Percentiles rank a stretch among this genome's conserved stretches.
These are phyloP conservation scores for Pichia sp. DNA, from an alignment of 1,139 yeast species.

Conservation along the genomic window DNA sequence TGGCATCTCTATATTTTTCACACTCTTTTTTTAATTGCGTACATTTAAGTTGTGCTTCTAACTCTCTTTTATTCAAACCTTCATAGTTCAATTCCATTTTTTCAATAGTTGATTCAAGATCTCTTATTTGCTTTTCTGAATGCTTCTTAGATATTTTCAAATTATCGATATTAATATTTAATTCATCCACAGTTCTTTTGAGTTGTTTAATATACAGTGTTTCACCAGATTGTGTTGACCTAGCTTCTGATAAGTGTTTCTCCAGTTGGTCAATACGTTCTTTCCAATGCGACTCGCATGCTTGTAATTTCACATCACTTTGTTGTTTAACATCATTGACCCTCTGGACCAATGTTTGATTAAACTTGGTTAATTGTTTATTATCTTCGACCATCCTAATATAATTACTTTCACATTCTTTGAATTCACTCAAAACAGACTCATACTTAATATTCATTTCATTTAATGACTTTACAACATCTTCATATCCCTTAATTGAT, in stretches of 20 bases:
- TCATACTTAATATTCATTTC: conserved; percentile 33
- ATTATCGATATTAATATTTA: conserved; percentile 25
- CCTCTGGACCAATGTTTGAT: conserved; percentile 30
- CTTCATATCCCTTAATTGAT: conserved; percentile 35
- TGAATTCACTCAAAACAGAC: conserved; percentile 15
- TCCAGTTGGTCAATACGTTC: conserved; percentile 32
- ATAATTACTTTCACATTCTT: conserved; percentile 23
- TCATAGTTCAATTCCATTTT: conserved; percentile 35
- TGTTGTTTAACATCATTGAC: conserved; percentile 25
- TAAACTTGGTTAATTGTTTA: conserved; percentile 32
- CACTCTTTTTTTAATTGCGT: conserved; percentile 43
- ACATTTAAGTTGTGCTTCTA: conserved; percentile 35
- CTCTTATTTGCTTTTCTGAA: conserved; percentile 27
- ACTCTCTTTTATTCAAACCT: conserved; percentile 37
- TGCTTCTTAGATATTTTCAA: conserved; percentile 24
- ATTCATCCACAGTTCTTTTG: conserved; percentile 31
- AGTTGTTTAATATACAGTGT: conserved; percentile 34
- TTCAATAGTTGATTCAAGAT: conserved; percentile 30
- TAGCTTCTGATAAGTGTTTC: conserved; percentile 26
- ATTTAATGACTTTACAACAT: conserved; percentile 30
- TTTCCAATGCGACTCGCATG: conserved; percentile 34
- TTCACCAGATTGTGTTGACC: conserved; percentile 35
- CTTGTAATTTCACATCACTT: conserved; percentile 27
- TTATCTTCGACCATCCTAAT: conserved; percentile 31
- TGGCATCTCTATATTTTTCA: conserved; percentile 37